A percentile compares a stretch with the other conserved stretches of the same genome.
Conservation (phyloP, 2,329 filamentous ascomycete genomes). For the Fusarium siculi region DNA sequence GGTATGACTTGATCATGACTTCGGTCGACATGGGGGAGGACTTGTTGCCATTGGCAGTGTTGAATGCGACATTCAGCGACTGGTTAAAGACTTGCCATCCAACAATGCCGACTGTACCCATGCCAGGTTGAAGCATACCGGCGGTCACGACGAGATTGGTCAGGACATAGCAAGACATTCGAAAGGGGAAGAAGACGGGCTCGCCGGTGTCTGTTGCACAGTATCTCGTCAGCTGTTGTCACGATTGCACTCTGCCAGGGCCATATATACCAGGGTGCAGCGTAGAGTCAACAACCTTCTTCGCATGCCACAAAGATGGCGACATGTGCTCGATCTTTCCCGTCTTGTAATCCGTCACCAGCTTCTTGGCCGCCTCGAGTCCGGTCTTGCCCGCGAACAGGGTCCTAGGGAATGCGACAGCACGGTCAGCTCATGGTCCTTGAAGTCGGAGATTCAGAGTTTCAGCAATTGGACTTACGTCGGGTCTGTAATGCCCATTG, state of each 20-base stretch:
- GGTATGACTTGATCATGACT: slow-evolving; percentile 88
- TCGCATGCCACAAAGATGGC: slow-evolving; percentile 90
- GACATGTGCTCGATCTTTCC: slow-evolving; percentile 84
- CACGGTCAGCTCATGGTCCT: slow-evolving; percentile 12
- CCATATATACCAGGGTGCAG: slow-evolving; percentile 82
- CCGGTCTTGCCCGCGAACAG: slow-evolving; percentile 81
- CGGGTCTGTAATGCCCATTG: slow-evolving; percentile 90
- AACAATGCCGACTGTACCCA: slow-evolving; percentile 83
- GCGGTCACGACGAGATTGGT: slow-evolving; percentile 95
- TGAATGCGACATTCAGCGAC: slow-evolving; percentile 97
- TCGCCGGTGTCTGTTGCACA: slow-evolving; percentile 81
- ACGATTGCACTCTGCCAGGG: not conserved
- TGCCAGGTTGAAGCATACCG: slow-evolving; percentile 93
- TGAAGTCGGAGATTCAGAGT: not conserved
- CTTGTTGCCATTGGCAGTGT: slow-evolving; percentile 98
- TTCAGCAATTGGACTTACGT: slow-evolving; percentile 71
- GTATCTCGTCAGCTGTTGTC: slow-evolving; percentile 22
- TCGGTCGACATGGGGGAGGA: slow-evolving; percentile 85
- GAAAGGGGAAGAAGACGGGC: slow-evolving; percentile 92
- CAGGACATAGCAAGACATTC: slow-evolving; percentile 95
- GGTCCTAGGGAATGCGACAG: slow-evolving; percentile 68
- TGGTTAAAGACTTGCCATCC: slow-evolving; percentile 97
- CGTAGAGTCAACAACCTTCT: slow-evolving; percentile 97
- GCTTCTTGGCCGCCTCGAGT: slow-evolving; percentile 85
- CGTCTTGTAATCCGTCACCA: slow-evolving; percentile 87